Conservation (phyloP, 2,329 filamentous ascomycete genomes). For the Penicillium sp. region DNA sequence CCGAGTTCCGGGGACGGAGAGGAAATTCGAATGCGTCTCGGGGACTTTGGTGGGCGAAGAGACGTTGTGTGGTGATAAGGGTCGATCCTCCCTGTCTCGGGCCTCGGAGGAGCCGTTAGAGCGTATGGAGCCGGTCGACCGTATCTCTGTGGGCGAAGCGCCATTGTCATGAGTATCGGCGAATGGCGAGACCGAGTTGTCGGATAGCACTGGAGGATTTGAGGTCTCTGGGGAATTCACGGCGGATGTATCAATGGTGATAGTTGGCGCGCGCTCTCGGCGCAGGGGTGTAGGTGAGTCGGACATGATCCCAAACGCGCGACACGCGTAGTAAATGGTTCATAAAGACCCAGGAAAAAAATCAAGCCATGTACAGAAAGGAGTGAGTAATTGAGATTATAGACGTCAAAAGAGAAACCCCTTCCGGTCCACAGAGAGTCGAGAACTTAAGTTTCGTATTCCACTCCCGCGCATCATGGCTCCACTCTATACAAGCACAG, state of each 20-base stretch:
- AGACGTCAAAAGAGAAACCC: not conserved
- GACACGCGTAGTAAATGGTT: constrained; percentile 17
- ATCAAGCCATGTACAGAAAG: not conserved
- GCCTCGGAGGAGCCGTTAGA: constrained; percentile 61
- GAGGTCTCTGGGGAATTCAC: constrained; percentile 44
- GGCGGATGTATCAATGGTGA: constrained; percentile 59
- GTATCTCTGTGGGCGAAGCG: constrained; percentile 52
- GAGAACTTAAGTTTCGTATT: not conserved
- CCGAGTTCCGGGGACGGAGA: constrained; percentile 64
- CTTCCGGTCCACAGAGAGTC: not conserved
- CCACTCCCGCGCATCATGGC: not conserved
- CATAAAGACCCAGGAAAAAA: constrained; percentile 8
- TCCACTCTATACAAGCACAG: not conserved
- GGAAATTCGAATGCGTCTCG: constrained; percentile 56
- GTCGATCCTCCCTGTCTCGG: constrained; percentile 54
- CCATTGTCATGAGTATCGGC: constrained; percentile 37
- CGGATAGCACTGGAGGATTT: constrained; percentile 36
- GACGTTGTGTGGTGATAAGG: constrained; percentile 68
- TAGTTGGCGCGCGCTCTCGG: constrained; percentile 53
- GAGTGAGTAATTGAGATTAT: not conserved
- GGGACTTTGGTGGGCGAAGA: constrained; percentile 61
- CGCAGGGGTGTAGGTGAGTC: constrained; percentile 37
- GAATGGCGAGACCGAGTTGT: constrained; percentile 39
- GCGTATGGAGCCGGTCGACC: constrained; percentile 54
- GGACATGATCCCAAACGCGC: constrained; percentile 30